phyloP scores from a whole-genome alignment of 768 basidiomycete species.

The Podaxis carcinomalis region DNA sequence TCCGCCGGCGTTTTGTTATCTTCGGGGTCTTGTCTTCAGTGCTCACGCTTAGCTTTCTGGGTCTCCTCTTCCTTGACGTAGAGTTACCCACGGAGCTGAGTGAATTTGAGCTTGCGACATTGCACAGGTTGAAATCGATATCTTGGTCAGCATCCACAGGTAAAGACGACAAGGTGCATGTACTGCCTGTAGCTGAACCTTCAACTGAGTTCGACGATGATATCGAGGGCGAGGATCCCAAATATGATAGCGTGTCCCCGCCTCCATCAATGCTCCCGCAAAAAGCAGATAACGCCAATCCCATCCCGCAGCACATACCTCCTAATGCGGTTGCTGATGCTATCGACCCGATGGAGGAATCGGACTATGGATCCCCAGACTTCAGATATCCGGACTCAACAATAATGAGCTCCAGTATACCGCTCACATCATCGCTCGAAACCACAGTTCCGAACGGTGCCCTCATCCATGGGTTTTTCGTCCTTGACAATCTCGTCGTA shows the following conservation, averaged over 20 bases:
- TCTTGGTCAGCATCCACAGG: neutral
- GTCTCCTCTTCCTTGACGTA: constrained; percentile 1
- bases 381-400: neutral
- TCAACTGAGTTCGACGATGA: neutral
- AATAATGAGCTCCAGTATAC: neutral
- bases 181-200: neutral
- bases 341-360: neutral
- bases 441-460: constrained; percentile 3
- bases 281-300: neutral
- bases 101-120: neutral
- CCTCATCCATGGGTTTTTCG: constrained; percentile 54
- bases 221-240: neutral
- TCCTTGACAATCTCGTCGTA: constrained; percentile 72
- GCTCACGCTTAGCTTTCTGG: neutral
- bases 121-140: neutral
- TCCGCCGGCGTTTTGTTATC: neutral
- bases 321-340: neutral
- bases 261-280: neutral
- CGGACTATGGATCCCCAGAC: neutral
- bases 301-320: neutral
- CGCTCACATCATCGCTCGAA: neutral
- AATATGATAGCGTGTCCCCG: neutral
- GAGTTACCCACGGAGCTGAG: neutral
- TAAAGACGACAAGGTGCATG: neutral
- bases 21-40: neutral